A percentile compares a stretch with the other conserved stretches of the same genome.
Conservation (phyloP, 2,329 filamentous ascomycete species). For the Aspergillus glaucus region DNA sequence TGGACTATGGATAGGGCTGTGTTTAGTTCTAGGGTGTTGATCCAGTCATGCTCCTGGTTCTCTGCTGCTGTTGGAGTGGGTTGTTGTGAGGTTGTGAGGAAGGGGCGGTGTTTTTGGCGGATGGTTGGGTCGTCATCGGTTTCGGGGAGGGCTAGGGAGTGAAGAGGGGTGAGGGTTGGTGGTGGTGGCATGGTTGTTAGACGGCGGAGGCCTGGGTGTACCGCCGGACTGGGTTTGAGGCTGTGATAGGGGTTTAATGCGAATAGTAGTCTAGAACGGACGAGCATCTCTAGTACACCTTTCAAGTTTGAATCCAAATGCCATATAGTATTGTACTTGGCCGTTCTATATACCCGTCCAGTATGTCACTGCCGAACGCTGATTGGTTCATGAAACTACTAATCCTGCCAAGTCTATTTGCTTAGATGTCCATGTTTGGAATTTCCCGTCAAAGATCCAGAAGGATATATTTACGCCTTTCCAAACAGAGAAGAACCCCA, state of each 20-base stretch:
- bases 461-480: conserved; percentile 2
- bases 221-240: background rate
- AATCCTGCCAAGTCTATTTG: too few species aligned
- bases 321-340: conserved; percentile 1
- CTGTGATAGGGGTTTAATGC: background rate
- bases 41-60: conserved; percentile 45
- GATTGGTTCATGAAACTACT: conserved; percentile 1
- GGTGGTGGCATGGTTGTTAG: conserved; percentile 6
- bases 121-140: conserved; percentile 43
- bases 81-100: conserved; percentile 32
- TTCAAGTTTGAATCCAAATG: background rate
- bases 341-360: conserved; percentile 2
- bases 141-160: conserved; percentile 40
- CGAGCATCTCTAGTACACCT: conserved; percentile 1
- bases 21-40: conserved; percentile 50
- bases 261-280: conserved; percentile 2
- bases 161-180: conserved; percentile 5
- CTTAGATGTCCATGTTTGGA: too few species aligned
- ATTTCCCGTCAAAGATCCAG: too few species aligned
- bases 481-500: background rate
- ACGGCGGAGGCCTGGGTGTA: conserved; percentile 3
- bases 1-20: conserved; percentile 49
- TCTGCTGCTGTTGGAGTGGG: conserved; percentile 16
- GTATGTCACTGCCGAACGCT: conserved; percentile 6
- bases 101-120: conserved; percentile 51